A percentile compares a stretch with the other conserved stretches of the same genome.
These are phyloP conservation scores for Solanum pennellii DNA, from an alignment of 257 asterid species.

Conservation along the genomic window DNA sequence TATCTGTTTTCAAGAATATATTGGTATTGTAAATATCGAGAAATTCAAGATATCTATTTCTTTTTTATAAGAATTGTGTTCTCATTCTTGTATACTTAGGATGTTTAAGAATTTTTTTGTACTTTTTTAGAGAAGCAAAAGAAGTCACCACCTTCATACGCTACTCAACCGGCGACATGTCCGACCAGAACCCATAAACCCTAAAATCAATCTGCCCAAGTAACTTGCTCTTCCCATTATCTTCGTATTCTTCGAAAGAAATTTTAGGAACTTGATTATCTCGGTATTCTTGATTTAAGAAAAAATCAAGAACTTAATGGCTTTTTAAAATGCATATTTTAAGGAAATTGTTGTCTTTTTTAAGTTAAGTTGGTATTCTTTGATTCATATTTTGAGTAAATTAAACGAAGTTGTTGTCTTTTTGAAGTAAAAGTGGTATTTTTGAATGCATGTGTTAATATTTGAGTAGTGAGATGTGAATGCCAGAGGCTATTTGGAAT, in stretches of 20 bases:
- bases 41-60: neutral
- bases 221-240: neutral
- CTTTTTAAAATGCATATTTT: neutral
- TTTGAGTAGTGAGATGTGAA: neutral
- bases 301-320: neutral
- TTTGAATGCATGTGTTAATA: neutral
- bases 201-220: neutral
- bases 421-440: neutral
- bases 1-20: neutral
- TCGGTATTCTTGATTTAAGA: neutral
- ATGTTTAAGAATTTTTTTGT: neutral
- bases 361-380: neutral
- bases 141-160: too few species aligned
- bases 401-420: neutral
- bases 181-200: conserved; percentile 2
- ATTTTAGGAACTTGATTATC: neutral
- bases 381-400: neutral
- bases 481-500: neutral
- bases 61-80: neutral
- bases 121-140: neutral
- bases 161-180: neutral
- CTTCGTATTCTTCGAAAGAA: neutral
- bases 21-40: neutral
- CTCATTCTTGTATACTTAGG: neutral
- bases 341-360: neutral